Base-by-base conservation (phyloP, 2,329 filamentous ascomycete genomes). In the Exophiala lecanii-corni region DNA sequence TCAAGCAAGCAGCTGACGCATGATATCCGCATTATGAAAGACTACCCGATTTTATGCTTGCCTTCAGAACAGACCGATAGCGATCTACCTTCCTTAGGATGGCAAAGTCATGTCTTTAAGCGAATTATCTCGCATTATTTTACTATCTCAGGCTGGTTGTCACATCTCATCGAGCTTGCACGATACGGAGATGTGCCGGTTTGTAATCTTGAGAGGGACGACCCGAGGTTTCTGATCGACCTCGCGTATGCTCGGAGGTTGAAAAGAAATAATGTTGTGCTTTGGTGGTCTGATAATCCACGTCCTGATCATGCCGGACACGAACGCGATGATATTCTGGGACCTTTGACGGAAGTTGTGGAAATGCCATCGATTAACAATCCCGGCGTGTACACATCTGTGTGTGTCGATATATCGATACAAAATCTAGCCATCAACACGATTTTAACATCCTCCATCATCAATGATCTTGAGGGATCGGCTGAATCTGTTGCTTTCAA, bases 351-450 rank as follows among this genome's bases (percentile, higher is more conserved):
- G n/a, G 91, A 98, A 53, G 84, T 77, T 9, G 86, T 95, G 10
- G 82, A 86, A 46, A 94, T 97, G 88, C 91, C 92, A 1, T 84
- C 84, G 10, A 79, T 95, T 61, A 98, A 98, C 62, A 91, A 88
- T 38, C 86, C 91, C 0, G 91, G 89, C 30, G 94, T 91, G 0
- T 98, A 94, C 62, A 85, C 89, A 1, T 95, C 91, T 0, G 92
- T 98, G 2, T 98, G 92, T 61, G 92, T 98, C 50, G 92, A 99
- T 56, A 68, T 99, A 10, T 88, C 94, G 50, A 80, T 98, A 36
- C 86, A 89, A 34, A 98, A 98, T 59, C 75, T 99, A 10, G 85
- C 89, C 3, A 97, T 98, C 68, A 98, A 98, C 67, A 98, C 94
- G 0, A 94, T 99, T 36, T 73, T 99, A 13, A 96, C 92, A 0